These are phyloP conservation scores for Dicorynia guianensis DNA, from an alignment of 306 rosid genomes.

Conservation along the genomic window DNA sequence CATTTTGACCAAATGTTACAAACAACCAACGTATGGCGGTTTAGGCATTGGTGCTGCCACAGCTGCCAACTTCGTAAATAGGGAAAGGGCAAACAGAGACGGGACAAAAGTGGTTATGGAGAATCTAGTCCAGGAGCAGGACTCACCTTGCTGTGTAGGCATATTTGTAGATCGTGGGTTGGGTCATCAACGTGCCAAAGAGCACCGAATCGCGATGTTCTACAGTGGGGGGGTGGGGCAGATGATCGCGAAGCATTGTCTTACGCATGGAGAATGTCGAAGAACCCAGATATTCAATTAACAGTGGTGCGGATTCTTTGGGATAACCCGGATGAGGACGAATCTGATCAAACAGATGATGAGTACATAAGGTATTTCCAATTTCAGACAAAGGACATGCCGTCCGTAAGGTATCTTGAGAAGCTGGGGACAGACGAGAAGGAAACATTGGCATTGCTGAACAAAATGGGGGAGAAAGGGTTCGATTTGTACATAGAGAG, in stretches of 20 bases:
- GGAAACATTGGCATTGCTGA: conserved; percentile 42
- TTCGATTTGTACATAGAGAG: conserved; percentile 47
- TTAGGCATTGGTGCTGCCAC: conserved; percentile 47
- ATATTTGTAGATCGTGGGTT: conserved; percentile 48
- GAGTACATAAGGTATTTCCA: conserved; percentile 24
- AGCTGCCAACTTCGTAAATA: conserved; percentile 51
- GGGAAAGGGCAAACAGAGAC: conserved; percentile 37
- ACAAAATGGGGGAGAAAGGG: conserved; percentile 44
- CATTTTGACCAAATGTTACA: conserved; percentile 40
- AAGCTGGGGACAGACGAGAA: conserved; percentile 47
- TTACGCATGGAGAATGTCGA: conserved; percentile 57
- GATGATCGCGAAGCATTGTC: conserved; percentile 56
- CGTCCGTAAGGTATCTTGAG: conserved; percentile 43
- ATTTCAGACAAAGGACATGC: background rate
- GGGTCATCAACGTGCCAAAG: conserved; percentile 6
- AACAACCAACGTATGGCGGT: conserved; percentile 52
- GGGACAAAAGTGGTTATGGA: conserved; percentile 44
- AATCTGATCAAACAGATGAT: conserved; percentile 37
- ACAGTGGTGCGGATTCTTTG: conserved; percentile 53
- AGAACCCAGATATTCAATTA: conserved; percentile 21
- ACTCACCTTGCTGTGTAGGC: conserved; percentile 43
- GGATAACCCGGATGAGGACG: conserved; percentile 38
- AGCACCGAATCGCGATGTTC: conserved; percentile 39
- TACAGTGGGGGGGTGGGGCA: conserved; percentile 42
- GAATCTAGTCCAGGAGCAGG: conserved; percentile 22